Percentiles rank a stretch among this genome's conserved stretches.
These are phyloP conservation scores for Ophiostoma piceae DNA, from an alignment of 2,329 filamentous ascomycete species.

Conservation along the genomic window DNA sequence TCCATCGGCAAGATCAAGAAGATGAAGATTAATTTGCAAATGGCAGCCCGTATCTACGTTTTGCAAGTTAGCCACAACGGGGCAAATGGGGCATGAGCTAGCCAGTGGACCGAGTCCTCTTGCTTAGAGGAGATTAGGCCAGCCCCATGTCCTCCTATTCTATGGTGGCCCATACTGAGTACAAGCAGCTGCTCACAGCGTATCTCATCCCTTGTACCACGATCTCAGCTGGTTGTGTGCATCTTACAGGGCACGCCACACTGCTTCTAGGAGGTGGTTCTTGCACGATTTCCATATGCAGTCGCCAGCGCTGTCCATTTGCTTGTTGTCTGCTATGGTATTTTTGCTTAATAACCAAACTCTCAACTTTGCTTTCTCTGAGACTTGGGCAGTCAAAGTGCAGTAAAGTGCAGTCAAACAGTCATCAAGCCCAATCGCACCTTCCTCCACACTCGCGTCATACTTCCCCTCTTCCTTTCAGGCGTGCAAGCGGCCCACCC, in stretches of 20 bases:
- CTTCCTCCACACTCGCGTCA: slow-evolving; percentile 9
- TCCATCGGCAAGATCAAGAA: background rate
- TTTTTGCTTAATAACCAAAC: too few relatives aligned
- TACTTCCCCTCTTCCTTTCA: slow-evolving; percentile 8
- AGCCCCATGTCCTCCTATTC: too few relatives aligned
- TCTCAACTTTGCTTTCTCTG: too few relatives aligned
- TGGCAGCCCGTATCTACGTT: background rate
- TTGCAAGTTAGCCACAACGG: background rate
- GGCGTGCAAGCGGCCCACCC: slow-evolving; percentile 1
- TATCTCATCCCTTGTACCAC: too few relatives aligned
- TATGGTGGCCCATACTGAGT: too few relatives aligned
- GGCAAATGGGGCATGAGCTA: background rate
- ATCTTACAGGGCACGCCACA: background rate
- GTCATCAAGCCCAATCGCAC: background rate
- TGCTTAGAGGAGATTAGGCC: too few relatives aligned
- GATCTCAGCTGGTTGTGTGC: too few relatives aligned
- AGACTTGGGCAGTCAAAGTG: too few relatives aligned
- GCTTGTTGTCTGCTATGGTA: background rate
- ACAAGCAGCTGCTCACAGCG: too few relatives aligned
- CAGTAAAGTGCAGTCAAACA: too few relatives aligned
- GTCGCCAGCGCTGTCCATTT: background rate
- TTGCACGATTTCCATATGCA: background rate
- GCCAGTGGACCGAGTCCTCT: background rate
- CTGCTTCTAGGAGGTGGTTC: background rate
- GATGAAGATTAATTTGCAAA: background rate